Percentiles rank a stretch among this genome's conserved stretches.
Evolutionary conservation across 768 basidiomycete species (phyloP).

Genomic region (Lactarius hengduanensis): DNA sequence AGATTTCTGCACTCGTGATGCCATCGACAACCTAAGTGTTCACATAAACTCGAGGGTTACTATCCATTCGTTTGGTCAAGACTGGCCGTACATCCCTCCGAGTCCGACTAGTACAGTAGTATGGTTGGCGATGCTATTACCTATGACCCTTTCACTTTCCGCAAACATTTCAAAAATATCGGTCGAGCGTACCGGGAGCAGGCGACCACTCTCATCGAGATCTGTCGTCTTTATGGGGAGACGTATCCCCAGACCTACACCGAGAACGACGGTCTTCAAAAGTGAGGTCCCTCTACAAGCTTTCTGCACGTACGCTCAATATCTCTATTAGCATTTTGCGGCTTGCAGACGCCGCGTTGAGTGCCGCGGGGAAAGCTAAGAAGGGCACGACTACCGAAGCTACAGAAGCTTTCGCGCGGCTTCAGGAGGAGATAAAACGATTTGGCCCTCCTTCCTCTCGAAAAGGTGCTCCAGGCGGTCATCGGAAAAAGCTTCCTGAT

Average conservation of each 20-base stretch:
- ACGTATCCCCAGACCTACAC: not conserved
- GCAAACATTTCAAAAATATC: constrained; percentile 7
- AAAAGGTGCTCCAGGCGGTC: not conserved
- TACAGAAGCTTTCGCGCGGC: not conserved
- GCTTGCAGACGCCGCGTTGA: constrained; percentile 8
- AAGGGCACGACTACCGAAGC: not conserved
- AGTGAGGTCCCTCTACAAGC: not conserved
- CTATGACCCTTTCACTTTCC: not conserved
- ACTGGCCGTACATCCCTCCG: not conserved
- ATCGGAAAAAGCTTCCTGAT: not conserved
- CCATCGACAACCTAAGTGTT: not conserved
- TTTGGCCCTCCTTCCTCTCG: not conserved
- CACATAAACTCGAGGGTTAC: not conserved
- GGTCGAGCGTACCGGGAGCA: constrained; percentile 3
- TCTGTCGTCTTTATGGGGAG: not conserved
- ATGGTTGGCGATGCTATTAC: not conserved
- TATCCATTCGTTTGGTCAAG: not conserved
- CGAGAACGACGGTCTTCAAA: not conserved
- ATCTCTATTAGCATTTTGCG: not conserved
- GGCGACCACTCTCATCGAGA: constrained; percentile 1
- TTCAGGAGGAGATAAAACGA: not conserved
- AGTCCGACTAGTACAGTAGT: not conserved
- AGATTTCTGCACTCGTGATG: not conserved
- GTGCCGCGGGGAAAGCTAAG: not conserved
- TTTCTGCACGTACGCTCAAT: not conserved